A percentile compares a stretch with the other conserved stretches of the same genome.
Conservation (phyloP, 1,139 yeast genomes). For the Saccharomycopsis crataegensis region DNA sequence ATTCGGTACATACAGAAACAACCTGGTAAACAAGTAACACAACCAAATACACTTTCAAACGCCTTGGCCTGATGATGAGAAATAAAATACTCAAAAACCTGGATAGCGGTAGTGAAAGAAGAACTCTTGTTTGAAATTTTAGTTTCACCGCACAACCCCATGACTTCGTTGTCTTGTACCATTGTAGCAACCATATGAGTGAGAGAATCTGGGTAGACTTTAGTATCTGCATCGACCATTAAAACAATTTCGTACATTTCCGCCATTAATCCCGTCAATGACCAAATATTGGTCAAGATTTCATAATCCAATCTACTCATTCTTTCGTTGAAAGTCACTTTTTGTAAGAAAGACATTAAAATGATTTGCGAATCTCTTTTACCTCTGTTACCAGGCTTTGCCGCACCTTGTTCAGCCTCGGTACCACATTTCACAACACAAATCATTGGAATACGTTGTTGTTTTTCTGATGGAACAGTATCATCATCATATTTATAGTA, state of each 20-base stretch:
- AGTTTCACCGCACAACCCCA: constrained; percentile 98
- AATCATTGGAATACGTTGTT: constrained; percentile 82
- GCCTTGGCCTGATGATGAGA: constrained; percentile 97
- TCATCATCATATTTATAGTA: constrained; percentile 74
- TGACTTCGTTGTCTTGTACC: constrained; percentile 81
- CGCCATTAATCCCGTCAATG: constrained; percentile 81
- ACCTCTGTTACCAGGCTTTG: constrained; percentile 98
- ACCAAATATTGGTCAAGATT: constrained; percentile 72
- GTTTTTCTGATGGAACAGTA: constrained; percentile 71
- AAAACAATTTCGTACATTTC: constrained; percentile 77
- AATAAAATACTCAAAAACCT: constrained; percentile 91
- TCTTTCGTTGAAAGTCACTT: constrained; percentile 89
- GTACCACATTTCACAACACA: constrained; percentile 90
- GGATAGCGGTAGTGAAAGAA: constrained; percentile 92
- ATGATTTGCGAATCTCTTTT: constrained; percentile 95
- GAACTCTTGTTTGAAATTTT: constrained; percentile 81
- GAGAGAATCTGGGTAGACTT: constrained; percentile 80
- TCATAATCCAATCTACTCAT: constrained; percentile 93
- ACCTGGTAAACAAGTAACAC: constrained; percentile 96
- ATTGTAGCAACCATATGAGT: constrained; percentile 92
- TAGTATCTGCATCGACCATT: constrained; percentile 98
- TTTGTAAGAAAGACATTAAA: constrained; percentile 87
- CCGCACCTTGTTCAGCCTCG: constrained; percentile 62
- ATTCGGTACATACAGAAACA: constrained; percentile 95
- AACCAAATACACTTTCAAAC: constrained; percentile 92